These are phyloP conservation scores for Vanderwaltozyma verrucispora DNA, from an alignment of 805 yeast genomes.

Conservation along the genomic window DNA sequence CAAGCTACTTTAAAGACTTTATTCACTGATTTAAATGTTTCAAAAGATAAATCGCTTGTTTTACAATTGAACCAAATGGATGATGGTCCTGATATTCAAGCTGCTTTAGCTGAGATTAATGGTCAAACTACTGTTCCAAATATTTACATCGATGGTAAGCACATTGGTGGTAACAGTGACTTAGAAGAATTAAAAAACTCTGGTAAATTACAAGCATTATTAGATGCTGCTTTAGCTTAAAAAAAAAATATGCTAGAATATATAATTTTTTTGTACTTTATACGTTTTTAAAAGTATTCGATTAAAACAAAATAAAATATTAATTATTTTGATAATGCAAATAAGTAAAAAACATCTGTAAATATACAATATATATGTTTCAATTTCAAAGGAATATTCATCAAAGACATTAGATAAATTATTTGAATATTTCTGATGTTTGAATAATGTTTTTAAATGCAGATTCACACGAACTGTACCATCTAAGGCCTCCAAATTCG, in stretches of 20 bases:
- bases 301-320: too few relatives aligned
- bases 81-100: conserved; percentile 80
- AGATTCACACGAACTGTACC: conserved; percentile 9
- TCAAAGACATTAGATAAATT: too few relatives aligned
- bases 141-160: conserved; percentile 81
- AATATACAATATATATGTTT: too few relatives aligned
- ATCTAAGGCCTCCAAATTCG: conserved; percentile 18
- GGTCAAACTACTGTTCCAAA: conserved; percentile 94
- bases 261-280: not conserved
- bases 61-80: conserved; percentile 39
- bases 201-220: conserved; percentile 44
- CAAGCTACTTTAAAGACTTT: conserved; percentile 35
- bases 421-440: not conserved
- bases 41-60: conserved; percentile 30
- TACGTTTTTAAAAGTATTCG: too few relatives aligned
- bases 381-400: too few relatives aligned
- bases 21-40: conserved; percentile 34
- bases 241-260: too few relatives aligned
- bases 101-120: conserved; percentile 61
- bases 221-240: conserved; percentile 10
- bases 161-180: conserved; percentile 92
- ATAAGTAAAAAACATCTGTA: too few relatives aligned
- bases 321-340: too few relatives aligned
- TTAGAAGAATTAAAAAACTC: conserved; percentile 57
- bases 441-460: conserved; percentile 3